Percentiles rank a stretch among this genome's conserved stretches.
Evolutionary conservation across 331 rosid genomes (phyloP).

Genomic region (Erythrophleum ivorense): DNA sequence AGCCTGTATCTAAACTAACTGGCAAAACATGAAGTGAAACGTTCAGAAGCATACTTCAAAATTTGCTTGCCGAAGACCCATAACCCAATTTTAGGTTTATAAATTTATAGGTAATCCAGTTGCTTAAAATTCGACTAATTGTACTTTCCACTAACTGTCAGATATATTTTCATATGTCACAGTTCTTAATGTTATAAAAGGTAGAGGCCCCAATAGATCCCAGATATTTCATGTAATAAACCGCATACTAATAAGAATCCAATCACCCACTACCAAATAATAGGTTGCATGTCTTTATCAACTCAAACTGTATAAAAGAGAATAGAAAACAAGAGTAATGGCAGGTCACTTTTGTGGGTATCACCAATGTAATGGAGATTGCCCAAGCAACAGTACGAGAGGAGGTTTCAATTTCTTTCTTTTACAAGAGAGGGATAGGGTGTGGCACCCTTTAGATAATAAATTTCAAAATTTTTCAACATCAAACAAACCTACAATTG

Average conservation of each 20-base stretch:
- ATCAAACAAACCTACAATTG: neutral
- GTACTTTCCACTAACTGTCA: neutral
- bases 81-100: neutral
- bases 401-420: neutral
- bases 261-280: conserved; percentile 6
- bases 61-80: conserved; percentile 1
- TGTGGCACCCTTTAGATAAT: neutral
- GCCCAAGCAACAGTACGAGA: neutral
- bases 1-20: neutral
- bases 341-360: conserved; percentile 4
- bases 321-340: neutral
- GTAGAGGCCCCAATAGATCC: neutral
- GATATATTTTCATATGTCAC: neutral
- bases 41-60: neutral
- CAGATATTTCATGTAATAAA: neutral
- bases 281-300: neutral
- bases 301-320: conserved; percentile 1
- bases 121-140: neutral
- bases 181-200: neutral
- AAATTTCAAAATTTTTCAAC: neutral
- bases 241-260: neutral
- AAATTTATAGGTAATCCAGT: neutral
- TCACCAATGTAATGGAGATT: neutral
- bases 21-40: neutral
- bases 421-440: neutral